Conservation (phyloP, 257 asterid species). For the Nyctanthes arbortristis region DNA sequence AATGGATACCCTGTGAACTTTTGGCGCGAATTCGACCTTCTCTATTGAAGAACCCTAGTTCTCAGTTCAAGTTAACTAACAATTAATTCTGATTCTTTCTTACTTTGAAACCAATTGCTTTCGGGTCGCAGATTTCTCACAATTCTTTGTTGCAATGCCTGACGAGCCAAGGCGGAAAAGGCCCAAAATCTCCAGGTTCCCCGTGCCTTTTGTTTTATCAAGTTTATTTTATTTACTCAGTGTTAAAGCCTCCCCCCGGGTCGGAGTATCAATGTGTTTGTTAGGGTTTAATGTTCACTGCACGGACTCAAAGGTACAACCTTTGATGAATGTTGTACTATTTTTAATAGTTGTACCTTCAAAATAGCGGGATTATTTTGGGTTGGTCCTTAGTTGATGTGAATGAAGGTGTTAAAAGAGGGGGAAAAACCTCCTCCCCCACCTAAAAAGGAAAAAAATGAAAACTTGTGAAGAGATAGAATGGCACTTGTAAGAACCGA, state of each 20-base stretch:
- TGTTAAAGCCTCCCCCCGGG: neutral
- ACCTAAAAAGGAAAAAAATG: no score
- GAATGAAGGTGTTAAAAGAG: no score
- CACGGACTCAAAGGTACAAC: conserved; percentile 3
- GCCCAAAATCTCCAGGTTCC: conserved; percentile 57
- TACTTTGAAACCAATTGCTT: neutral
- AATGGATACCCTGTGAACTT: no score
- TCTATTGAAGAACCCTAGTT: neutral
- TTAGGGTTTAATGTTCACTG: conserved; percentile 18
- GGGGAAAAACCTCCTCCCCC: no score
- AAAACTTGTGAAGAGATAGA: no score
- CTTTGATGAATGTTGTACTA: conserved; percentile 23
- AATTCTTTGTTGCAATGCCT: conserved; percentile 37
- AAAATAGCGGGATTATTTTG: neutral
- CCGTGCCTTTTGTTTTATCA: neutral
- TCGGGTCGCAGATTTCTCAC: conserved; percentile 6
- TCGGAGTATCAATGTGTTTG: neutral
- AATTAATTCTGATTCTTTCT: neutral
- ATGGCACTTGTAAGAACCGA: no score
- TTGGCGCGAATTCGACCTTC: conserved; percentile 45
- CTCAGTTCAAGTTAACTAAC: neutral
- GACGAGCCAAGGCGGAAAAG: conserved; percentile 53
- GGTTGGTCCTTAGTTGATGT: neutral
- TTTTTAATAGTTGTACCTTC: neutral
- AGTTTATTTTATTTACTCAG: neutral